These are phyloP conservation scores for Trichoderma virens DNA, from an alignment of 495 filamentous ascomycete genomes.

Conservation along the genomic window DNA sequence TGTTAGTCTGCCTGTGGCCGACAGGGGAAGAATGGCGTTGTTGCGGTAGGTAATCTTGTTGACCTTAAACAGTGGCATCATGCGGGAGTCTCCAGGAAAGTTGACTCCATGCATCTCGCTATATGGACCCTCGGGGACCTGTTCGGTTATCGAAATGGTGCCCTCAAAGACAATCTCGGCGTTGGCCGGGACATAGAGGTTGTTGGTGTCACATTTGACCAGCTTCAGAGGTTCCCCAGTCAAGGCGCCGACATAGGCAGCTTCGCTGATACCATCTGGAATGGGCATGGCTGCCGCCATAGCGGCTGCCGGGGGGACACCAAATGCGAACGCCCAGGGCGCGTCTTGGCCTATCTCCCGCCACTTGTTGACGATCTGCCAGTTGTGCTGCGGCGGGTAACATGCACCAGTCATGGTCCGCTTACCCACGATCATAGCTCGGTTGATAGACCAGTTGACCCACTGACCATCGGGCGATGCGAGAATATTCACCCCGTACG, in stretches of 20 bases:
- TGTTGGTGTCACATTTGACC: conserved; percentile 35
- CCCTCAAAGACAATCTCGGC: conserved; percentile 36
- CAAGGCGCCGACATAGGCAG: conserved; percentile 32
- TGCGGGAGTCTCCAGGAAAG: conserved; percentile 26
- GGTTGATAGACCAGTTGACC: conserved; percentile 39
- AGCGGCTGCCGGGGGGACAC: conserved; percentile 34
- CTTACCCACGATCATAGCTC: conserved; percentile 32
- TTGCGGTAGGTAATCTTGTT: conserved; percentile 36
- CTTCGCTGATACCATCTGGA: conserved; percentile 29
- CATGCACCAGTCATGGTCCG: conserved; percentile 26
- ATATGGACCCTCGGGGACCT: conserved; percentile 29
- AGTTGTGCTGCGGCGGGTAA: conserved; percentile 27
- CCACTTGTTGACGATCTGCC: conserved; percentile 33
- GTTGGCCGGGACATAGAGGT: conserved; percentile 31
- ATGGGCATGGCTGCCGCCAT: conserved; percentile 36
- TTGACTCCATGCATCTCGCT: conserved; percentile 33
- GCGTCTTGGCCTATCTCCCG: conserved; percentile 29
- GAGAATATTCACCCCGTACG: conserved; percentile 33
- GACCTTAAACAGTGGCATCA: conserved; percentile 27
- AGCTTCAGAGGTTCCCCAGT: conserved; percentile 29
- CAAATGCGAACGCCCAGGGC: conserved; percentile 31
- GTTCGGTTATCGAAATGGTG: conserved; percentile 28
- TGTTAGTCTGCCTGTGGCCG: conserved; percentile 24
- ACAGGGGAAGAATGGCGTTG: conserved; percentile 32
- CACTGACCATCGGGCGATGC: conserved; percentile 30